These are phyloP conservation scores for Scalesia atractyloides DNA, from an alignment of 129 eudicot genomes.

Conservation along the genomic window DNA sequence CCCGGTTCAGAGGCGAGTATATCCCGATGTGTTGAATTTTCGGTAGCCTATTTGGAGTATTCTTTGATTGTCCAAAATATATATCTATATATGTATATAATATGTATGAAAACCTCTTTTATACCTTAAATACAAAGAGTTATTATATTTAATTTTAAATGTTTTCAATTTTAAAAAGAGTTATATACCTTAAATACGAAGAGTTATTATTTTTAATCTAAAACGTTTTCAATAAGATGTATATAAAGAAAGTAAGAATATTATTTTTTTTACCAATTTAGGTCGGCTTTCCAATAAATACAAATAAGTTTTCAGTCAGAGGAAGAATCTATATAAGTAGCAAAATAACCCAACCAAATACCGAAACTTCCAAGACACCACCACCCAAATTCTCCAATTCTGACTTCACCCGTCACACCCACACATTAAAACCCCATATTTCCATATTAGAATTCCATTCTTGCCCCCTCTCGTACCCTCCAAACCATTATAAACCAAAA, in stretches of 20 bases:
- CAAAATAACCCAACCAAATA: constrained; percentile 11
- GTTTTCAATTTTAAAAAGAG: no score
- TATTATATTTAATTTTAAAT: no score
- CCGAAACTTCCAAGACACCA: constrained; percentile 30
- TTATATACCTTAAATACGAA: no score
- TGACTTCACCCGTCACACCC: constrained; percentile 17
- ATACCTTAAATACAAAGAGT: no score
- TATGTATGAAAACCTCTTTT: no score
- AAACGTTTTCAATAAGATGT: not conserved
- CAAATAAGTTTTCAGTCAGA: constrained; percentile 26
- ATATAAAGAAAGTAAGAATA: not conserved
- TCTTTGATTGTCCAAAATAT: no score
- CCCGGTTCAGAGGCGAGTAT: no score
- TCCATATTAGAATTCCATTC: not conserved
- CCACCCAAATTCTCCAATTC: constrained; percentile 21
- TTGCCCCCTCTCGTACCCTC: not conserved
- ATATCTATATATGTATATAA: no score
- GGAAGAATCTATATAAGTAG: not conserved
- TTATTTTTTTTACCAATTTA: not conserved
- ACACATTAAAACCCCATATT: constrained; percentile 19
- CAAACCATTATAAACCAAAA: not conserved
- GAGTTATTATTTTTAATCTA: not conserved
- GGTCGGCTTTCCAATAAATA: constrained; percentile 25
- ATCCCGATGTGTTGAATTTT: no score
- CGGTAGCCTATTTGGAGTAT: no score